Evolutionary conservation across 192 early-diverging fungal species (phyloP), one percentile per base, ranked within the genome.

Genomic region (Coemansia reversa): DNA sequence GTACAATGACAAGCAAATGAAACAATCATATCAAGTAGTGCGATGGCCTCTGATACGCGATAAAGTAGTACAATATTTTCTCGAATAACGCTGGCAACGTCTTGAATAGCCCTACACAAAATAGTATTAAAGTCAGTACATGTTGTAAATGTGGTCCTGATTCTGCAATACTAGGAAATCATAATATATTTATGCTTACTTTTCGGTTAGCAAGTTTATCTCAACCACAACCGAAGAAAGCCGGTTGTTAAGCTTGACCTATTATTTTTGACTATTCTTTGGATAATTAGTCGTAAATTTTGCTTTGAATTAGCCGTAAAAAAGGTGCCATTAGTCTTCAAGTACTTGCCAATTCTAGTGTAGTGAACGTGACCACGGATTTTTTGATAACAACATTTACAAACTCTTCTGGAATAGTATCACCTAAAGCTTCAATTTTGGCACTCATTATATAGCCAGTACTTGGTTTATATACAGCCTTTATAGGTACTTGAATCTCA

Each of bases 191-290:
- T 11, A 47, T 58, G 60, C 77, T 28, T 85, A 89, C 86, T 84
- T 88, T 66, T 92, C 91, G 0, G 89, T 89, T 81, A 92, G 87
- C 49, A 92, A 50, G 65, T 88, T 93, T 14, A 95, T 89, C 61
- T 97, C 95, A 20, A 84, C 82, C 47, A 94, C 70, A 0, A 92
- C 92, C 25, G 94, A 90, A 14, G 89, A 75, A 7, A 97, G 87
- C 12, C 91, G 86, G 19, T 86, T 87, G 66, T 97, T 97, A 56
- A 86, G 86, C 77, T 92, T 87, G 48, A 90, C 65, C 86, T 89
- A 72, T 5, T 8, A 19, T 18, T 52, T 32, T 22, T 32, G 14
- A 3, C 24, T 16, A n/a, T 7, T 0, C 6, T 4, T 49, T 60
- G 45, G 53, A 47, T 35, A 20, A 33, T 7, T 18, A 39, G 19